phyloP scores from a whole-genome alignment of 2,329 filamentous ascomycete species.

The Pseudonectria buxi region DNA sequence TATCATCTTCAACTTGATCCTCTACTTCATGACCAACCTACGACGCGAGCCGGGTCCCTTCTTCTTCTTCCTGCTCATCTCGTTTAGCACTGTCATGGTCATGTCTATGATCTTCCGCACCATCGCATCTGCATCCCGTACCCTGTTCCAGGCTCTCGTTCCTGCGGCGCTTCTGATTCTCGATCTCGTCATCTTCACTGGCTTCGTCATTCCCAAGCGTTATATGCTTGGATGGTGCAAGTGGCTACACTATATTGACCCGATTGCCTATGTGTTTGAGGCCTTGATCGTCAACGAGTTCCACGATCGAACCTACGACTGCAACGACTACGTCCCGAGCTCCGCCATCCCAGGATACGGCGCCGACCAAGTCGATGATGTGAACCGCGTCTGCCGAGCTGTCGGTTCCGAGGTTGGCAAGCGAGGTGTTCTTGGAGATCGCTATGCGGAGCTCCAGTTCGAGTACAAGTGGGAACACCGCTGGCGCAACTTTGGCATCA shows the following conservation, averaged over 20 bases:
- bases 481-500: slow-evolving; percentile 67
- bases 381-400: slow-evolving; percentile 37
- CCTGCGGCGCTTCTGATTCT: slow-evolving; percentile 23
- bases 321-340: slow-evolving; percentile 39
- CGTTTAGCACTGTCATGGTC: slow-evolving; percentile 62
- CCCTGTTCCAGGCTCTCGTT: slow-evolving; percentile 23
- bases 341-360: slow-evolving; percentile 20
- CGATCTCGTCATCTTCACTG: slow-evolving; percentile 58
- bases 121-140: slow-evolving; percentile 22
- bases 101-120: slow-evolving; percentile 59
- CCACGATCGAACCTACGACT: slow-evolving; percentile 52
- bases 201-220: slow-evolving; percentile 56
- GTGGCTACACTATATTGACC: slow-evolving; percentile 79
- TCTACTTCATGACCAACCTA: slow-evolving; percentile 86
- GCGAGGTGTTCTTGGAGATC: slow-evolving; percentile 37
- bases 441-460: slow-evolving; percentile 38
- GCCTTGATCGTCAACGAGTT: slow-evolving; percentile 81
- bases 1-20: slow-evolving; percentile 67
- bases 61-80: slow-evolving; percentile 79
- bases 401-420: slow-evolving; percentile 41
- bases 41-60: slow-evolving; percentile 67
- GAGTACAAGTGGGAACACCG: slow-evolving; percentile 51
- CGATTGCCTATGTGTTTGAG: slow-evolving; percentile 75
- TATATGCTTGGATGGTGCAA: slow-evolving; percentile 76
- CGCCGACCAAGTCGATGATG: slow-evolving; percentile 5